These are phyloP conservation scores for Dicorynia guianensis DNA, from an alignment of 306 rosid genomes.

Conservation along the genomic window DNA sequence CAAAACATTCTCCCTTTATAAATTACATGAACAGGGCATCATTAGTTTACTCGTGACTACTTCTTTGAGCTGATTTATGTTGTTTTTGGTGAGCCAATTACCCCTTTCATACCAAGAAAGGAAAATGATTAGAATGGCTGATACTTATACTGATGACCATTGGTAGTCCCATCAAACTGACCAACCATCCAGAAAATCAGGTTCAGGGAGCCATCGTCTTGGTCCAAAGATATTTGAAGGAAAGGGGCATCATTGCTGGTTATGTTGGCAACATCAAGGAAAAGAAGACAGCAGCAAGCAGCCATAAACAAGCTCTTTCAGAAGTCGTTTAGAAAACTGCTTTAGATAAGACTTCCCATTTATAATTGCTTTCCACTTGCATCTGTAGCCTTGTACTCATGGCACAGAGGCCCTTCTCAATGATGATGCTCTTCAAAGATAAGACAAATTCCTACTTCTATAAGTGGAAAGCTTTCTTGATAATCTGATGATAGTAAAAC, in stretches of 20 bases:
- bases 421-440: slow-evolving; percentile 55
- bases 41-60: too few relatives aligned
- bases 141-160: slow-evolving; percentile 40
- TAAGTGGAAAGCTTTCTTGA: slow-evolving; percentile 41
- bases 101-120: not conserved
- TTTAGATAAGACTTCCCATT: slow-evolving; percentile 42
- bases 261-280: slow-evolving; percentile 43
- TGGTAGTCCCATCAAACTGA: slow-evolving; percentile 25
- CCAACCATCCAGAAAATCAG: slow-evolving; percentile 60
- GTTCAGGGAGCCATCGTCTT: slow-evolving; percentile 33
- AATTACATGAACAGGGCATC: too few relatives aligned
- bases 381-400: slow-evolving; percentile 44
- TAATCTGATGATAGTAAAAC: not conserved
- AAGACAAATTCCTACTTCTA: slow-evolving; percentile 45
- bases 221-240: slow-evolving; percentile 36
- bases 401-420: slow-evolving; percentile 47
- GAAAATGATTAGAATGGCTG: not conserved
- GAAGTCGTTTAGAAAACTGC: slow-evolving; percentile 32
- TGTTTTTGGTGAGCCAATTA: too few relatives aligned
- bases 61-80: too few relatives aligned
- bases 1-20: too few relatives aligned
- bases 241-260: slow-evolving; percentile 42
- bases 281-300: slow-evolving; percentile 35
- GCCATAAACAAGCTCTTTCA: slow-evolving; percentile 26
- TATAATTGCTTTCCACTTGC: slow-evolving; percentile 51